A percentile compares a stretch with the other conserved stretches of the same genome.
Conservation (phyloP, 805 yeast genomes). For the Grigorovia transvaalensis region DNA sequence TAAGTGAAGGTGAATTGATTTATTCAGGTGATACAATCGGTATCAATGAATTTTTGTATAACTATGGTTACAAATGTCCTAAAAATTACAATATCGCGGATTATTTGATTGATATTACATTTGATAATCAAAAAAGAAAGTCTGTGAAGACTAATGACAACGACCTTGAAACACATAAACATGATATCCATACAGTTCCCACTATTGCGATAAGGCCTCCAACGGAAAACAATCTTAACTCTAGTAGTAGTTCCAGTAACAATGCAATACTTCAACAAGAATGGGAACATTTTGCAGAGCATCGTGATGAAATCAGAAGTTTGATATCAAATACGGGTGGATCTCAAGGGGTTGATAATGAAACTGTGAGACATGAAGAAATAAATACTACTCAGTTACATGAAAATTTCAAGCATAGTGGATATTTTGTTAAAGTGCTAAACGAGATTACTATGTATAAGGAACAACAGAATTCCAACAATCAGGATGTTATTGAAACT, state of each 20-base stretch:
- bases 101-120: conserved; percentile 81
- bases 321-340: conserved; percentile 7
- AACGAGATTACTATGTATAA: conserved; percentile 15
- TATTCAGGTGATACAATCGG: conserved; percentile 78
- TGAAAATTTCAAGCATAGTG: conserved; percentile 27
- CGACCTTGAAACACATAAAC: neutral
- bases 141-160: neutral
- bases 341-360: conserved; percentile 9
- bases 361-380: conserved; percentile 6
- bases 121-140: conserved; percentile 31
- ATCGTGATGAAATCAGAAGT: conserved; percentile 54
- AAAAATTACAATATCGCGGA: conserved; percentile 89
- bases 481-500: neutral
- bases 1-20: conserved; percentile 77
- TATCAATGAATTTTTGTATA: conserved; percentile 65
- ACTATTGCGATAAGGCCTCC: neutral
- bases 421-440: neutral
- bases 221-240: neutral
- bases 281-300: conserved; percentile 81
- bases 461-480: conserved; percentile 12
- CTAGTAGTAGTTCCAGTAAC: conserved; percentile 33
- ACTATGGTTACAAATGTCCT: conserved; percentile 76
- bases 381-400: conserved; percentile 13
- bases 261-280: conserved; percentile 40
- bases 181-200: neutral